These are phyloP conservation scores for Penicilliopsis zonata DNA, from an alignment of 495 filamentous ascomycete genomes.

Conservation along the genomic window DNA sequence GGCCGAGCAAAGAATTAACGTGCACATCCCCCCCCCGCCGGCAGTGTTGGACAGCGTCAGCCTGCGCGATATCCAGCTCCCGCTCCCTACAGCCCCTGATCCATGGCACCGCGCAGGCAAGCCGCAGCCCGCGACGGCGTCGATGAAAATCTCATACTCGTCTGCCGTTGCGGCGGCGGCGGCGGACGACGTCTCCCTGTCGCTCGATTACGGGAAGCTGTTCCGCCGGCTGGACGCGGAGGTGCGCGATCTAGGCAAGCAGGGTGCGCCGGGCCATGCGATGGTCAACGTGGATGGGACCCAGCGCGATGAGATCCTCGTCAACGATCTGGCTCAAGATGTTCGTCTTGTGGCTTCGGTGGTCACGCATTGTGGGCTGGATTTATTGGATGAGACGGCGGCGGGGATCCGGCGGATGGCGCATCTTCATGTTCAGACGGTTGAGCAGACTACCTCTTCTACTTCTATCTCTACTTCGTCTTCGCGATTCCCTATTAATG, in stretches of 20 bases:
- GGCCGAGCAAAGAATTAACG: conserved; percentile 16
- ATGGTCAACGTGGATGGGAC: conserved; percentile 22
- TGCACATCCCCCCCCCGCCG: conserved; percentile 25
- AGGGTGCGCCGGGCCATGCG: conserved; percentile 10
- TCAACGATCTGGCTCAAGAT: conserved; percentile 19
- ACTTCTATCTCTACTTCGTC: not conserved
- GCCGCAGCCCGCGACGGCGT: conserved; percentile 32
- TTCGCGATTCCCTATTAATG: conserved; percentile 19
- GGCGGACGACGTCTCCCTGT: conserved; percentile 32
- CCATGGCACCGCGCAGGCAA: conserved; percentile 34
- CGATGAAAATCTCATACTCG: conserved; percentile 31
- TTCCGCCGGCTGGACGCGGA: conserved; percentile 32
- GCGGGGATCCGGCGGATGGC: conserved; percentile 29
- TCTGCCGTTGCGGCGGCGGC: conserved; percentile 28
- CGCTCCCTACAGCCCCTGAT: conserved; percentile 31
- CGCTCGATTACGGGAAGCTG: conserved; percentile 36
- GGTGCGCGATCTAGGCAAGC: conserved; percentile 19
- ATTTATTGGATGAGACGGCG: conserved; percentile 29
- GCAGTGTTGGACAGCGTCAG: conserved; percentile 28
- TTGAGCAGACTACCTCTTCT: not conserved
- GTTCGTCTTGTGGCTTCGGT: conserved; percentile 25
- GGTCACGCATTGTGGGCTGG: conserved; percentile 26
- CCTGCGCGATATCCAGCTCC: conserved; percentile 30
- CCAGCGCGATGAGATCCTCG: conserved; percentile 20
- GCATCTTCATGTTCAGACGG: conserved; percentile 15